A percentile compares a stretch with the other conserved stretches of the same genome.
These are phyloP conservation scores for Lasiosphaeria miniovina DNA, from an alignment of 495 filamentous ascomycete species.

Conservation along the genomic window DNA sequence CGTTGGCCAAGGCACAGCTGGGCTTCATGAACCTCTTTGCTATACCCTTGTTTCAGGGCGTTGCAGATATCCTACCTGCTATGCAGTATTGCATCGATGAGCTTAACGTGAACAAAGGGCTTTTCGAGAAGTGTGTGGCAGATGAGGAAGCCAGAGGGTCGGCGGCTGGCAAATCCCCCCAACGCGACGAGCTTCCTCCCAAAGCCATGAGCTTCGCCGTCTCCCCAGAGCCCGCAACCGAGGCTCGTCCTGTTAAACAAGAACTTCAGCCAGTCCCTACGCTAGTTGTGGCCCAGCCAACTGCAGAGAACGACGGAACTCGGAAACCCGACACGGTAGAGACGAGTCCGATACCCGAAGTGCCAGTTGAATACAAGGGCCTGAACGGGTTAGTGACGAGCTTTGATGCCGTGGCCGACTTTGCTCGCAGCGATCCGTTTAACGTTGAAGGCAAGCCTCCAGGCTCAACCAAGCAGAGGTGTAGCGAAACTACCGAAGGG, in stretches of 20 bases:
- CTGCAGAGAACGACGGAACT: neutral
- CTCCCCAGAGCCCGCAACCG: slow-evolving; percentile 23
- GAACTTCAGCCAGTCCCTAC: neutral
- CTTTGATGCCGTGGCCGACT: slow-evolving; percentile 35
- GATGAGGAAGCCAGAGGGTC: slow-evolving; percentile 44
- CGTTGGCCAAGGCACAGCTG: slow-evolving; percentile 83
- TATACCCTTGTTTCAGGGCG: slow-evolving; percentile 80
- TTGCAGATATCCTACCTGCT: slow-evolving; percentile 76
- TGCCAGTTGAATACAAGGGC: slow-evolving; percentile 27
- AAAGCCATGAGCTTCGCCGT: slow-evolving; percentile 39
- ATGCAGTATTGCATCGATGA: slow-evolving; percentile 82
- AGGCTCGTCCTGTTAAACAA: slow-evolving; percentile 6
- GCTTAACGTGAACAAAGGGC: slow-evolving; percentile 66
- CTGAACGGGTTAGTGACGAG: slow-evolving; percentile 36
- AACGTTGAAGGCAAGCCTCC: slow-evolving; percentile 22
- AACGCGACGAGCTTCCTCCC: slow-evolving; percentile 32
- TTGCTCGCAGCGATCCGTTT: slow-evolving; percentile 36
- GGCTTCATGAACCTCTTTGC: slow-evolving; percentile 97
- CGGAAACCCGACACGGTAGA: slow-evolving; percentile 14
- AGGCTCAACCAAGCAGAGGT: slow-evolving; percentile 41
- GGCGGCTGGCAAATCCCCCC: slow-evolving; percentile 21
- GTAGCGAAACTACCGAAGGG: slow-evolving; percentile 52
- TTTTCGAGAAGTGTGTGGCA: slow-evolving; percentile 55
- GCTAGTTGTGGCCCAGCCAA: slow-evolving; percentile 6
- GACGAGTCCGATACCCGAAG: slow-evolving; percentile 13